phyloP scores from a whole-genome alignment of 768 basidiomycete species.

The Fibroporia radiculosa region DNA sequence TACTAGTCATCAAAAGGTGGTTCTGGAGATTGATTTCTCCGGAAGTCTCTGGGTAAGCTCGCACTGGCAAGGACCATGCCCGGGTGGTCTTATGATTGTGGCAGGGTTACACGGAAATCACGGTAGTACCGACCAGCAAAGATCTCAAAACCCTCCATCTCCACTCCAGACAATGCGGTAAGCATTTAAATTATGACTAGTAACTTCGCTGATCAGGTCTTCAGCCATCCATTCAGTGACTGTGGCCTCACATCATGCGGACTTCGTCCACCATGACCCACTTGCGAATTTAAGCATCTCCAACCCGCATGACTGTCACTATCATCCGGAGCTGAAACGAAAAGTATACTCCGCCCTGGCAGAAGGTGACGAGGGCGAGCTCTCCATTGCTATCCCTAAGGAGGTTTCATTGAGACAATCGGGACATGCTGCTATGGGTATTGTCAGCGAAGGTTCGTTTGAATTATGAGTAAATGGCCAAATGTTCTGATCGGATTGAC shows the following conservation, averaged over 20 bases:
- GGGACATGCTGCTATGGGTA: constrained; percentile 35
- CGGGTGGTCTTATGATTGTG: constrained; percentile 4
- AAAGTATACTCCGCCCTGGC: constrained; percentile 84
- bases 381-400: constrained; percentile 80
- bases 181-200: constrained; percentile 21
- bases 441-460: constrained; percentile 50
- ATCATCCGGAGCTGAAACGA: constrained; percentile 89
- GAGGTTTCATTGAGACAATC: constrained; percentile 62
- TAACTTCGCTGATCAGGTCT: constrained; percentile 3
- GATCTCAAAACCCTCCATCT: constrained; percentile 81
- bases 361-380: constrained; percentile 90
- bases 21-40: constrained; percentile 87
- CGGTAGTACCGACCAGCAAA: constrained; percentile 71
- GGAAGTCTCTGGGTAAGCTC: constrained; percentile 73
- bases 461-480: not conserved
- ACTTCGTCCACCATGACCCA: constrained; percentile 75
- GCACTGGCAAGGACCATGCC: not conserved
- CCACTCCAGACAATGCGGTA: constrained; percentile 84
- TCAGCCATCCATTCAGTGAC: constrained; percentile 68
- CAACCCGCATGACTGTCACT: constrained; percentile 72
- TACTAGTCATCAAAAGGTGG: constrained; percentile 96
- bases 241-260: constrained; percentile 62
- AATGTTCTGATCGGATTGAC: not conserved
- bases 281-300: constrained; percentile 56
- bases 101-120: constrained; percentile 92